phyloP scores from a whole-genome alignment of 176 grass and related monocot species.

The Ampelocalamus luodianensis region DNA sequence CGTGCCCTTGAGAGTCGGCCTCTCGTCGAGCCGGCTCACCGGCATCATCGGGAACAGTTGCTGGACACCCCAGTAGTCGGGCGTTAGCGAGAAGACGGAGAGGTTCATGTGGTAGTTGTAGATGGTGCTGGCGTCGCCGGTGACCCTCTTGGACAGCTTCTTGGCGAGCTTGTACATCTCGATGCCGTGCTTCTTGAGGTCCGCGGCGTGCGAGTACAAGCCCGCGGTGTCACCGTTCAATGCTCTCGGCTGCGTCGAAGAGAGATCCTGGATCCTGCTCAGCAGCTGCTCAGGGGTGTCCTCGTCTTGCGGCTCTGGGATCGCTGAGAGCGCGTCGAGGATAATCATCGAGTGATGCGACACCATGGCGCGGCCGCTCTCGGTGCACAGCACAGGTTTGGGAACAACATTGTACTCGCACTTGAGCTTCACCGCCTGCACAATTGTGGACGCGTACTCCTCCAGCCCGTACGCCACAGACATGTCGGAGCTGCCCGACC shows the following conservation, averaged over 20 bases:
- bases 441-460: conserved; percentile 38
- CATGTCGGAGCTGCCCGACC: conserved; percentile 35
- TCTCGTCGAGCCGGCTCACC: conserved; percentile 35
- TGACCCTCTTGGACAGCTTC: conserved; percentile 29
- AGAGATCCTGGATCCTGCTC: not conserved
- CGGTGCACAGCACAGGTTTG: conserved; percentile 31
- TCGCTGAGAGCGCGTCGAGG: conserved; percentile 29
- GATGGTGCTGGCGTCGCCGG: not conserved
- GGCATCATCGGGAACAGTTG: conserved; percentile 50
- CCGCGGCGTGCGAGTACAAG: not conserved
- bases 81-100: conserved; percentile 46
- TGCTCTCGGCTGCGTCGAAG: not conserved
- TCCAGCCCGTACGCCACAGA: conserved; percentile 46
- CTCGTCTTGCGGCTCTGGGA: conserved; percentile 23
- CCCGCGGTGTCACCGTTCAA: not conserved
- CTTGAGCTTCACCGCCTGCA: conserved; percentile 26
- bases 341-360: conserved; percentile 44
- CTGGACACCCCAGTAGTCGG: conserved; percentile 23
- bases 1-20: conserved; percentile 14
- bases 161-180: conserved; percentile 24
- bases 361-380: conserved; percentile 37
- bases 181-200: conserved; percentile 37
- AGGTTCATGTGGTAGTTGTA: conserved; percentile 59
- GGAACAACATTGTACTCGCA: not conserved
- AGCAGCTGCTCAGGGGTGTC: not conserved